Percentiles rank a stretch among this genome's conserved stretches.
Evolutionary conservation across 2,329 filamentous ascomycete genomes (phyloP).

Genomic region (Drechslerella dactyloides): DNA sequence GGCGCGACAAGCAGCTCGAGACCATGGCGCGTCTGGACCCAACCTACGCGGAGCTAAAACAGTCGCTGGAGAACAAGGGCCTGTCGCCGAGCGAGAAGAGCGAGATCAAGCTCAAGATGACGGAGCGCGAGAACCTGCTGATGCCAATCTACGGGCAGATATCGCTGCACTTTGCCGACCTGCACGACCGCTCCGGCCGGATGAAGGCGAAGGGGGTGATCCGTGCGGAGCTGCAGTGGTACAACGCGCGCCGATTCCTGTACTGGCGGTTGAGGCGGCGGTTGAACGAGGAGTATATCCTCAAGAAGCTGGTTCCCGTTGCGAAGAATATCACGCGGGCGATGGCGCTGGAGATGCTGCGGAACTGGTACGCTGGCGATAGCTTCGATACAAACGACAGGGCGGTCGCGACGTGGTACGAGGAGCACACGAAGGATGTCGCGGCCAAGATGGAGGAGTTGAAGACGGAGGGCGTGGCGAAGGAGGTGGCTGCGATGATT

Average conservation of each 20-base stretch:
- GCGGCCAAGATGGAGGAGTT: slow-evolving; percentile 82
- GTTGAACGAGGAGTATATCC: slow-evolving; percentile 95
- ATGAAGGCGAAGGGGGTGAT: slow-evolving; percentile 99
- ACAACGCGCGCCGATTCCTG: slow-evolving; percentile 92
- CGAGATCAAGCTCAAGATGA: slow-evolving; percentile 82
- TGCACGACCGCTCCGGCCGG: slow-evolving; percentile 94
- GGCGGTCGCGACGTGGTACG: slow-evolving; percentile 91
- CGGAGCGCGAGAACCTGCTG: slow-evolving; percentile 81
- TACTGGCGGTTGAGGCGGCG: slow-evolving; percentile 98
- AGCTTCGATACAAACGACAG: slow-evolving; percentile 77
- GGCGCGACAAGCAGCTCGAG: slow-evolving; percentile 93
- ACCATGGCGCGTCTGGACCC: slow-evolving; percentile 95
- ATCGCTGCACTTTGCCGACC: slow-evolving; percentile 93
- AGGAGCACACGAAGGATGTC: slow-evolving; percentile 85
- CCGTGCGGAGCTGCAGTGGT: slow-evolving; percentile 81
- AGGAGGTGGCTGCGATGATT: slow-evolving; percentile 73
- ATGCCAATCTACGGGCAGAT: slow-evolving; percentile 94
- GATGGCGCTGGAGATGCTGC: slow-evolving; percentile 74
- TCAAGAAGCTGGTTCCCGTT: slow-evolving; percentile 77
- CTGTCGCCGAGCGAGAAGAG: slow-evolving; percentile 76
- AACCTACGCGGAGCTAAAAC: slow-evolving; percentile 81
- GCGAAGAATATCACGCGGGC: slow-evolving; percentile 63
- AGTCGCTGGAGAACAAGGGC: slow-evolving; percentile 71
- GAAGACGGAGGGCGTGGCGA: slow-evolving; percentile 75
- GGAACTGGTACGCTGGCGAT: slow-evolving; percentile 70